Evolutionary conservation across 1,139 yeast species (phyloP), one percentile per base, ranked within the genome.

Genomic region (Fermentozyma sake): DNA sequence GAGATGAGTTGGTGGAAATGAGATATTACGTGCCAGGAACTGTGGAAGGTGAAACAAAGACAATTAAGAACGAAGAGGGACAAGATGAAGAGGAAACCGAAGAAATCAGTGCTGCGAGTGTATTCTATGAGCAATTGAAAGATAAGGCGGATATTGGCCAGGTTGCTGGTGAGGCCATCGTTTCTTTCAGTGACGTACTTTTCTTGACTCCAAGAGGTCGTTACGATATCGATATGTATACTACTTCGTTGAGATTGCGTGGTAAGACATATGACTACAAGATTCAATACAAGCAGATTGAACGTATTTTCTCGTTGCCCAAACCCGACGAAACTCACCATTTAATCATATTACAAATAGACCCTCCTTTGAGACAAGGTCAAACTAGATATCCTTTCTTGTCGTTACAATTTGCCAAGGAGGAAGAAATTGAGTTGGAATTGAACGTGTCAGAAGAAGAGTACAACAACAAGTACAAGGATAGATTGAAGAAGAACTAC

Each of bases 231-330:
- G 97, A 89, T 56, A 82, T 91, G 81, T 91, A 85, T 58, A 79
- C 86, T 23, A 75, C 77, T 15, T 84, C 94, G 23, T 75, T 93
- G 58, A 79, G 98, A 54, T 70, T 91, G 33, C 79, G 98, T 50
- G 99, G 99, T 56, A 91, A 91, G 60, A 91, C 98, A 3, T 91
- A 93, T 59, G 98, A 91, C 57, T 93, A 91, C 70, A 93, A 91
- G 61, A 75, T 93, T 35, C 96, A 85, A 53, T 91, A 85, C 59
- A 73, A 79, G 48, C 94, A 86, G 51, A 81, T 91, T 40, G 96
- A 89, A 56, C 72, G 96, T 48, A 77, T 91, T 27, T 91, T 91
- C 46, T 77, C 95, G 12, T 69, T 91, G 39, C 98, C 98, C 19
- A 87, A 87, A 51, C 89, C 95, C 1, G 98, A 93, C 55, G 96